Conservation (phyloP, 2,329 filamentous ascomycete genomes). For the Fusarium zealandicum region DNA sequence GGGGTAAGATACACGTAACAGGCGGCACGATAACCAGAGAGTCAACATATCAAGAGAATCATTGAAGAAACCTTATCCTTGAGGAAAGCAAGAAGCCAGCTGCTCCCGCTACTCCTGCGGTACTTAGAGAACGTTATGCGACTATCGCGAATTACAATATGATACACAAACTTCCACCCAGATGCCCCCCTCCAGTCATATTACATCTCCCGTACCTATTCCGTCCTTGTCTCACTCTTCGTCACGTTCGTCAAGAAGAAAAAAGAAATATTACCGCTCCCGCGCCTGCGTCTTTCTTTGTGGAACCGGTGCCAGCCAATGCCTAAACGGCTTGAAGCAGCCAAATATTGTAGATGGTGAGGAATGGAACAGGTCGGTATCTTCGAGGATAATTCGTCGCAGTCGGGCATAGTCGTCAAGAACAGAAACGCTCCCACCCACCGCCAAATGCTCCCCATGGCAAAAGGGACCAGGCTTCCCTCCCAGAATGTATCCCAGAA, state of each 20-base stretch:
- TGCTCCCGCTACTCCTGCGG: constrained; percentile 19
- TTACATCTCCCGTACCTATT: constrained; percentile 27
- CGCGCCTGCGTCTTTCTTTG: constrained; percentile 9
- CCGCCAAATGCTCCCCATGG: constrained; percentile 10
- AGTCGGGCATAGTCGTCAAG: constrained; percentile 19
- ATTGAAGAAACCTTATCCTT: constrained; percentile 3
- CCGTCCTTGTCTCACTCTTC: constrained; percentile 30
- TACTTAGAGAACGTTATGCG: constrained; percentile 26
- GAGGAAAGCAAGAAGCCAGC: constrained; percentile 28
- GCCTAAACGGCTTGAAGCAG: constrained; percentile 11
- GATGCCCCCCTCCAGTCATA: constrained; percentile 29
- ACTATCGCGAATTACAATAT: constrained; percentile 42
- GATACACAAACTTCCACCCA: constrained; percentile 35
- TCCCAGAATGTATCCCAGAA: constrained; percentile 19
- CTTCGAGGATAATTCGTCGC: constrained; percentile 1
- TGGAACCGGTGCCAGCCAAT: constrained; percentile 3
- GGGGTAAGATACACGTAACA: constrained; percentile 17
- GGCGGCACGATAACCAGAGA: neutral
- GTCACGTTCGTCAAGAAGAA: constrained; percentile 32
- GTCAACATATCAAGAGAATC: constrained; percentile 15
- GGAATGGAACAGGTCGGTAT: constrained; percentile 26
- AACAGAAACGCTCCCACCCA: constrained; percentile 7
- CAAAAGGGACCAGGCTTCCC: constrained; percentile 12
- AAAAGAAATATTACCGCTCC: constrained; percentile 23
- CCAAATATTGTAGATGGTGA: constrained; percentile 21